Evolutionary conservation across 257 asterid genomes (phyloP), one percentile per base, ranked within the genome.

Genomic region (Nicotiana paniculata): DNA sequence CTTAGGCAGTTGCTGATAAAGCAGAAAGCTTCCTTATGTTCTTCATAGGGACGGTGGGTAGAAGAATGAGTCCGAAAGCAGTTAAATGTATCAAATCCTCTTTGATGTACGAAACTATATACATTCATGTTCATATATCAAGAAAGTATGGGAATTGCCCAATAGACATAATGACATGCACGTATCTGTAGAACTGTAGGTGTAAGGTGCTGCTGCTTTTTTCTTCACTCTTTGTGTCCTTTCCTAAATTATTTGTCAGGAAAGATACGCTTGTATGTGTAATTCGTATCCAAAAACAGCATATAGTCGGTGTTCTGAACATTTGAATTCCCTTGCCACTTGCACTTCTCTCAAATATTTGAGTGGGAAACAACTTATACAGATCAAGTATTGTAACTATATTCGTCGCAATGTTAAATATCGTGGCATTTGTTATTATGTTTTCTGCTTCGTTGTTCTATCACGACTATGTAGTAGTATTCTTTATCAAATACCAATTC

Each of bases 21-120:
- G 91, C 98, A 96, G 85, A 96, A 87, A 84, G 66, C 86, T 16
- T 92, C 98, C 72, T 18, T 96, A 7, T 92, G 98, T 84, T 92
- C 93, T 54, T 85, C 96, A 63, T 95, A 90, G 88, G 1, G 77
- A 70, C 54, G 58, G 81, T 61, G 10, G 58, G 17, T 37, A 70
- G 66, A 79, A 21, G 3, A 4, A 39, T 39, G 32, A 1, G 30
- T 32, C 77, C 12, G 18, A 65, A 67, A 21, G 46, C 63, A 78
- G 59, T 75, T 39, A 77, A 46, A 61, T 35, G 68, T 79, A 28
- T 61, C 55, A 61, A 75, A 51, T 15, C 28, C 64, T 75, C 64
- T 15, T 53, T 75, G 80, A 28, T 28, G 16, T 53, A 53, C 10
- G 9, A 75, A 75, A 48, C 43, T 74, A 39, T 75, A 28, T 4